Evolutionary conservation across 2,329 filamentous ascomycete species (phyloP).

Genomic region (Fusarium dimerum): DNA sequence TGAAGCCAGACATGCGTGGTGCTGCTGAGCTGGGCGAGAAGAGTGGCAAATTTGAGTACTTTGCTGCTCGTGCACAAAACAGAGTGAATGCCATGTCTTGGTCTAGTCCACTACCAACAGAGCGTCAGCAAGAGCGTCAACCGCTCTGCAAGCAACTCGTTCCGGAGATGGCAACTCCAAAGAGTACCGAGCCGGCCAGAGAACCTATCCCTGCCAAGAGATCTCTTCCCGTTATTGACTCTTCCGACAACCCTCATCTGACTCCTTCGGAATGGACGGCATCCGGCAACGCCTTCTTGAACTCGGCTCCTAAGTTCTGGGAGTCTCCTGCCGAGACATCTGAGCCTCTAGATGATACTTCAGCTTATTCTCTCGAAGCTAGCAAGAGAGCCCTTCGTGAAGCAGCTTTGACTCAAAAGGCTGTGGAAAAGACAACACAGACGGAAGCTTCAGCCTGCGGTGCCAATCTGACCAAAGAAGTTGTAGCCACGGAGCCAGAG

Average conservation of each 20-base stretch:
- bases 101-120: slow-evolving; percentile 3
- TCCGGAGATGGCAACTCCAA: not conserved
- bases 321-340: not conserved
- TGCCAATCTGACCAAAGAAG: not conserved
- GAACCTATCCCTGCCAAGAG: not conserved
- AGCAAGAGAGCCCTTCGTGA: slow-evolving; percentile 25
- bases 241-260: not conserved
- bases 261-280: slow-evolving; percentile 23
- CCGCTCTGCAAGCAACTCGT: no score
- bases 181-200: not conserved
- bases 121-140: no score
- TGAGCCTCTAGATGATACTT: slow-evolving; percentile 29
- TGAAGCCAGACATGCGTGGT: not conserved
- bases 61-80: slow-evolving; percentile 42
- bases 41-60: slow-evolving; percentile 42
- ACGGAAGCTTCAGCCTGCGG: not conserved
- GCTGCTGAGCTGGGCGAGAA: slow-evolving; percentile 36
- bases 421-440: no score
- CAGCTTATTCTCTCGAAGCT: slow-evolving; percentile 32
- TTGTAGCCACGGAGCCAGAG: no score
- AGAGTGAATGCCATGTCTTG: slow-evolving; percentile 16
- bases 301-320: slow-evolving; percentile 16
- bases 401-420: no score
- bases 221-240: no score
- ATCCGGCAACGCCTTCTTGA: slow-evolving; percentile 37